phyloP scores from a whole-genome alignment of 305 asterid species.

The Fraxinus nigra region DNA sequence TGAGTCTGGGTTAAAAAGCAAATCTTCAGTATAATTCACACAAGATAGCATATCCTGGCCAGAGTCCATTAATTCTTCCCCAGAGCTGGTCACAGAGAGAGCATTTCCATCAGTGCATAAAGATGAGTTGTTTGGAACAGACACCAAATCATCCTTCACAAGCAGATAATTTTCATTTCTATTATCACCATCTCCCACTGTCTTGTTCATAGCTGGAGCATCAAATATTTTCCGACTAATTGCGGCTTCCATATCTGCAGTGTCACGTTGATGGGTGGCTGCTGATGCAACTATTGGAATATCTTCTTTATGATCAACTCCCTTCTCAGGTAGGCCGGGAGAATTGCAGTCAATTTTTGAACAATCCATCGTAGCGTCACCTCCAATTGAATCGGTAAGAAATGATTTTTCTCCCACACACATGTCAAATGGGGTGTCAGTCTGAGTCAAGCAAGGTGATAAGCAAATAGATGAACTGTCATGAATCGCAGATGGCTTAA shows the following conservation, averaged over 20 bases:
- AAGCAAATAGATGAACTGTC: slow-evolving; percentile 13
- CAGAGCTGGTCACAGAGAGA: slow-evolving; percentile 33
- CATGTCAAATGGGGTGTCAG: slow-evolving; percentile 7
- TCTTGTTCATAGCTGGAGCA: slow-evolving; percentile 27
- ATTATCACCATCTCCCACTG: slow-evolving; percentile 25
- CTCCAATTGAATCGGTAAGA: slow-evolving; percentile 29
- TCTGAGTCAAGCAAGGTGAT: slow-evolving; percentile 18
- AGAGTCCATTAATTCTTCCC: slow-evolving; percentile 37
- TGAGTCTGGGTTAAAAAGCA: slow-evolving; percentile 34
- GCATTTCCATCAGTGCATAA: slow-evolving; percentile 28
- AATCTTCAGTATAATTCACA: slow-evolving; percentile 49
- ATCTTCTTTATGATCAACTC: slow-evolving; percentile 36
- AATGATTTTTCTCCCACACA: slow-evolving; percentile 4
- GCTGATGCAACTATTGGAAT: slow-evolving; percentile 25
- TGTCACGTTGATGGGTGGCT: slow-evolving; percentile 24
- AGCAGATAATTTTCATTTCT: slow-evolving; percentile 17
- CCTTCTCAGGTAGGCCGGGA: slow-evolving; percentile 27
- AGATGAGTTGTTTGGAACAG: slow-evolving; percentile 23
- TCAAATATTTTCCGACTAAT: slow-evolving; percentile 24
- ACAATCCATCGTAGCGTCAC: slow-evolving; percentile 27
- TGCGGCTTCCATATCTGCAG: slow-evolving; percentile 19
- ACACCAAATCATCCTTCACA: slow-evolving; percentile 26
- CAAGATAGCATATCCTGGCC: slow-evolving; percentile 34
- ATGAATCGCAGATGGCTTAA: neutral
- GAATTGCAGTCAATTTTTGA: slow-evolving; percentile 34